Evolutionary conservation across 78 protist genomes (phyloP), one percentile per base, ranked within the genome.

Genomic region (Mastigamoeba balamuthi): DNA sequence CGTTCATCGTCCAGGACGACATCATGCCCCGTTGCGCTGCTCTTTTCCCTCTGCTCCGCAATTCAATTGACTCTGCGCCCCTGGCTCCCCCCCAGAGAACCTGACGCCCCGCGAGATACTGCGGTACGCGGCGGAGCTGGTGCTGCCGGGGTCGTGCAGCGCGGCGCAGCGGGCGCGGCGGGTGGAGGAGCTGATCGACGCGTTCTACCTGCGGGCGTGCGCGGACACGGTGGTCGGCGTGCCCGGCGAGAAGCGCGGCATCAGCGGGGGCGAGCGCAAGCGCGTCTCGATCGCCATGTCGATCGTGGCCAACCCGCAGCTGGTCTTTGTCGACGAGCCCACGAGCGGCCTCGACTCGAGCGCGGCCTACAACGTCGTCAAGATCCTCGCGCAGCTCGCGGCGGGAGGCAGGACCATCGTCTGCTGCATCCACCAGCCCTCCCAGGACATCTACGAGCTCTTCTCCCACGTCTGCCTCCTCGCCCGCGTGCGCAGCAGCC

Each of bases 341-440:
- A 73, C 88, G 7, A 77, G 79, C 29, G 89, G 89, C 53, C 74
- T 85, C 43, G 89, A 85, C 63, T 64, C 76, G 5, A 71, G 78
- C 7, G 75, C 78, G 1, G 83, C 90, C 1, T 52, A 75, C 3
- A 75, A 85, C n/a, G 83, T 85, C 35, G 69, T 85, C 80, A 69
- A 70, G 30, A 65, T 75, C 36, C 72, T 85, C 35, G 69, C 70
- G 37, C 74, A 78, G 66, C 74, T 85, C 38, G 85, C 90, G 0
- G 38, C 38, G 28, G 9, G 38, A 42, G 90, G 90, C 40, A 66
- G 82, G 44, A 77, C 90, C 28, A 63, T 85, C 28, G 78, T 85
- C 35, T 78, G 84, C 36, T 72, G 79, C n/a, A 85, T 85, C 25
- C 90, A 85, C 75, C 90, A 85, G 42, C 90, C 90, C 5, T 48